Evolutionary conservation across 352 stramenopile species (phyloP).

Genomic region (Phytophthora multivora): DNA sequence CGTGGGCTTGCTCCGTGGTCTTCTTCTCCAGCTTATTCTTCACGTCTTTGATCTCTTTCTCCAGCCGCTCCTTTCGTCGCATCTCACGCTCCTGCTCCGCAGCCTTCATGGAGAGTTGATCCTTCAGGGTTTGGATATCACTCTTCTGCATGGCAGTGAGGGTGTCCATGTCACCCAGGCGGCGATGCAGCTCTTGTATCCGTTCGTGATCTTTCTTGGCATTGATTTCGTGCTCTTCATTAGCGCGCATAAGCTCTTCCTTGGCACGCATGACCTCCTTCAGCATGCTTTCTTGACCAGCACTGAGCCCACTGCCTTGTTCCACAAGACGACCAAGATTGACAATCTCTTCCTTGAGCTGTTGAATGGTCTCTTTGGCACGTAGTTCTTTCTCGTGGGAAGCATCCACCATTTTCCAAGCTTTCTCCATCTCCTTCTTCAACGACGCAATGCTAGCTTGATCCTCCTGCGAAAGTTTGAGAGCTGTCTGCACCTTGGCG

Average conservation of each 20-base stretch:
- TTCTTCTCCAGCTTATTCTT: conserved; percentile 90
- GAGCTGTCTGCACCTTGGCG: conserved; percentile 94
- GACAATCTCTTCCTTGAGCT: conserved; percentile 96
- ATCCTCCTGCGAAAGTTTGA: conserved; percentile 95
- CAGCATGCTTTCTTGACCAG: conserved; percentile 94
- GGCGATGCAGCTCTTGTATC: conserved; percentile 80
- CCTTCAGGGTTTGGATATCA: conserved; percentile 87
- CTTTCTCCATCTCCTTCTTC: conserved; percentile 97
- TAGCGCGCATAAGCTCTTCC: conserved; percentile 87
- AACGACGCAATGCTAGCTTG: conserved; percentile 92
- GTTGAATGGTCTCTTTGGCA: conserved; percentile 94
- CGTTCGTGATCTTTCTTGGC: conserved; percentile 82
- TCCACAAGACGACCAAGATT: conserved; percentile 96
- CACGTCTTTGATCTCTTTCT: conserved; percentile 93
- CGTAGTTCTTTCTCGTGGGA: conserved; percentile 94
- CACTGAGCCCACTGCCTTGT: conserved; percentile 91
- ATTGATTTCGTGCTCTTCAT: conserved; percentile 85
- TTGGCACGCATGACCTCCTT: conserved; percentile 92
- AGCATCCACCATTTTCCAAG: conserved; percentile 95
- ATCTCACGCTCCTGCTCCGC: conserved; percentile 89
- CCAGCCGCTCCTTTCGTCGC: conserved; percentile 88
- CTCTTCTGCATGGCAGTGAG: conserved; percentile 53
- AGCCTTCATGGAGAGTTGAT: conserved; percentile 86
- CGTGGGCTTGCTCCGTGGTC: conserved; percentile 57
- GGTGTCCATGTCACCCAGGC: conserved; percentile 67